A percentile compares a stretch with the other conserved stretches of the same genome.
These are phyloP conservation scores for Tylopilus rubrobrunneus DNA, from an alignment of 768 basidiomycete genomes.

Conservation along the genomic window DNA sequence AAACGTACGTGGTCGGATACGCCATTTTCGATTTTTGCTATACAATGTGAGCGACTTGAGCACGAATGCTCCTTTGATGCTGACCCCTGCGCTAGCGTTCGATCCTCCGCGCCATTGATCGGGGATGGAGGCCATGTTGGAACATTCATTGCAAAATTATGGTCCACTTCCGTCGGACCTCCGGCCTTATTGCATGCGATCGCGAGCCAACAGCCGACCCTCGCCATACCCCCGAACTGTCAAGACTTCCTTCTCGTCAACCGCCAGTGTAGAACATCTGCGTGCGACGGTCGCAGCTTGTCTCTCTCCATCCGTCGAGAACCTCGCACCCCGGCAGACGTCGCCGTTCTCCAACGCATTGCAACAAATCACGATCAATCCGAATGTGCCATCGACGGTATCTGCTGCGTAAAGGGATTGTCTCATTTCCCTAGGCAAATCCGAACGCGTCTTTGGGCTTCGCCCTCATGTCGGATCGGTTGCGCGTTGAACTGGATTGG, in stretches of 20 bases:
- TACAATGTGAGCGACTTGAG: constrained; percentile 42
- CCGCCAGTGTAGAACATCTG: constrained; percentile 34
- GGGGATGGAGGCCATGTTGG: constrained; percentile 69
- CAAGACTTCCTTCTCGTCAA: constrained; percentile 39
- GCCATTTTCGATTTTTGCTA: too few species aligned
- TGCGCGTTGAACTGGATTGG: constrained; percentile 54
- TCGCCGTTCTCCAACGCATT: constrained; percentile 32
- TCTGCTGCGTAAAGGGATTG: constrained; percentile 34
- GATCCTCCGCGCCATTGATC: constrained; percentile 56
- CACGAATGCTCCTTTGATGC: neutral
- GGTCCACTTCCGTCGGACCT: constrained; percentile 70
- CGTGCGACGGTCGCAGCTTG: constrained; percentile 22
- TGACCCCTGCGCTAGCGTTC: constrained; percentile 48
- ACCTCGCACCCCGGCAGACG: constrained; percentile 6
- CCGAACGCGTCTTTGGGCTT: constrained; percentile 21
- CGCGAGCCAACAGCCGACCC: constrained; percentile 65
- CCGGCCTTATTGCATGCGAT: constrained; percentile 50
- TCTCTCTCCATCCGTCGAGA: constrained; percentile 20
- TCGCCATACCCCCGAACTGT: constrained; percentile 66
- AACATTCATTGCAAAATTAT: constrained; percentile 68
- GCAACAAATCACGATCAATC: constrained; percentile 42
- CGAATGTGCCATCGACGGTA: constrained; percentile 32
- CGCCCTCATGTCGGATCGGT: constrained; percentile 54
- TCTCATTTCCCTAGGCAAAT: constrained; percentile 26
- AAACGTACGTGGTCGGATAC: neutral